These are phyloP conservation scores for Monosporascus sp. DNA, from an alignment of 2,329 filamentous ascomycete genomes.

Conservation along the genomic window DNA sequence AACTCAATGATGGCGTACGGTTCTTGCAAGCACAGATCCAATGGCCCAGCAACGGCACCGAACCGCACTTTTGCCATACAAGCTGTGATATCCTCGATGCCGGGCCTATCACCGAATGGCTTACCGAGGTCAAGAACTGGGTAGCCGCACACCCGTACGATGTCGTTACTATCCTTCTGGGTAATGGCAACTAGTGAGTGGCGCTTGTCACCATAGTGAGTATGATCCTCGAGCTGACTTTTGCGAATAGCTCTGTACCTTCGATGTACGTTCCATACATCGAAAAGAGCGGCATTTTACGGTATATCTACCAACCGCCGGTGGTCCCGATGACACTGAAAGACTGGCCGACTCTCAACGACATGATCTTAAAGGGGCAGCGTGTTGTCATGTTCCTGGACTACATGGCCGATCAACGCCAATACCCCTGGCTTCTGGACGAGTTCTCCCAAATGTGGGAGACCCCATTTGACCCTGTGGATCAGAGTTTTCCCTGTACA, in stretches of 20 bases:
- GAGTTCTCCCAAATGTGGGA: slow-evolving; percentile 89
- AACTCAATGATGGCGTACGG: slow-evolving; percentile 73
- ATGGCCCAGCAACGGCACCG: slow-evolving; percentile 44
- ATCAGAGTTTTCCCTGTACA: slow-evolving; percentile 68
- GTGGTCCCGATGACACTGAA: slow-evolving; percentile 64
- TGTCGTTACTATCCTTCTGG: slow-evolving; percentile 80
- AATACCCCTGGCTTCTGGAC: slow-evolving; percentile 79
- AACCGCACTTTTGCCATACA: slow-evolving; percentile 77
- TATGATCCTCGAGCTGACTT: not conserved
- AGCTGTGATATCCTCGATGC: slow-evolving; percentile 77
- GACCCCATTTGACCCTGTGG: slow-evolving; percentile 72
- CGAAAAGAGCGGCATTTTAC: slow-evolving; percentile 63
- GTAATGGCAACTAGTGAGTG: slow-evolving; percentile 66
- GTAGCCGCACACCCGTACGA: slow-evolving; percentile 75
- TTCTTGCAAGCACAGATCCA: slow-evolving; percentile 62
- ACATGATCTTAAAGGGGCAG: slow-evolving; percentile 67
- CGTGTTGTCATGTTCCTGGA: slow-evolving; percentile 79
- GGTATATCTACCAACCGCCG: slow-evolving; percentile 69
- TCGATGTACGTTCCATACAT: slow-evolving; percentile 65
- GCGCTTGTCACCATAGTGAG: not conserved
- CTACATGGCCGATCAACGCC: slow-evolving; percentile 74
- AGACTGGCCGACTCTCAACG: slow-evolving; percentile 79
- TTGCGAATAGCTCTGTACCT: slow-evolving; percentile 38
- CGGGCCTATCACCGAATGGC: slow-evolving; percentile 71
- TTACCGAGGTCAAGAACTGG: slow-evolving; percentile 67